Evolutionary conservation across 257 asterid species (phyloP), one percentile per base, ranked within the genome.

Genomic region (Solanum neorickii): DNA sequence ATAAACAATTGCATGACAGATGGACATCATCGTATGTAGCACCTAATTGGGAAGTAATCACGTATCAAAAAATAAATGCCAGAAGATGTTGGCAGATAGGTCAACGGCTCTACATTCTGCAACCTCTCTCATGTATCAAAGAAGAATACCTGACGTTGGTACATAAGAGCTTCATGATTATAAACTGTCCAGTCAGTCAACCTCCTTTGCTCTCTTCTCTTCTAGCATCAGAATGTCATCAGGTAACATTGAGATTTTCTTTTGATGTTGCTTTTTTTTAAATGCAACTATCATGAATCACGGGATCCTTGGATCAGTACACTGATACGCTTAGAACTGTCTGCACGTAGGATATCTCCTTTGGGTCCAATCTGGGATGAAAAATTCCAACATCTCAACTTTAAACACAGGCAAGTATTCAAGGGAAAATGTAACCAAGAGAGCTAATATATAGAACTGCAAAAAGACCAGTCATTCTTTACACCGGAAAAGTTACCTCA

Each of bases 281-380:
- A 33, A 89, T 70, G 87, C 88, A 78, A 87, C 91, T 88, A 90
- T 92, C 93, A 91, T 86, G 93, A 93, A 92, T 91, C 92, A 87
- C 84, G 95, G 89, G 95, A 88, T 88, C 93, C 94, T 89, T 91
- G 94, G 90, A 92, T 93, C 94, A 91, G 87, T 92, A 92, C 91
- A 89, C 94, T 87, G 74, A 94, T 86, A 88, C 93, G 94, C 93
- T 91, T 95, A 92, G 93, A 90, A 91, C 93, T 93, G 86, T 95
- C 96, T 52, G 95, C 91, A 9, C 94, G 97, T 91, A 90, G 87
- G 89, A 88, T 92, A 88, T 92, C 98, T 90, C 94, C 98, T 91
- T 92, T 93, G 89, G 70, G 78, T 93, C 94, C 95, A 80, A 94
- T 94, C 96, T 95, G 96, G 93, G 89, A 90, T 85, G 89, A 89